Evolutionary conservation across 352 stramenopile species (phyloP), one percentile per base, ranked within the genome.

Genomic region (Thraustochytrium aureum): DNA sequence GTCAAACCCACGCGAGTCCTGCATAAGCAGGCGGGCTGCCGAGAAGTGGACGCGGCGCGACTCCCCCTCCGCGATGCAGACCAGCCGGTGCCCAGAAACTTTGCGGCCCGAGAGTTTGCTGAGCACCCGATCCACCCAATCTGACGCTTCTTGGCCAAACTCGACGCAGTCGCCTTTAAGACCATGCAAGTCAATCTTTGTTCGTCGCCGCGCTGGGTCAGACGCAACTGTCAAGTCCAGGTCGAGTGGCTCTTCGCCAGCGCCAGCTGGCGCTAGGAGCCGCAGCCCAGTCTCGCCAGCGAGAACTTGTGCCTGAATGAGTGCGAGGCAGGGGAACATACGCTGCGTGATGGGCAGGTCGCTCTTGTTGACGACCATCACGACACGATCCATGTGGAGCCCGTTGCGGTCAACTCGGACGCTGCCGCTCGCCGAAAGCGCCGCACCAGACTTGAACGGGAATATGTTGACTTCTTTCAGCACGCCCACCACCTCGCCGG

Each of bases 101-200:
- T 69, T 1, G 22, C 61, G 61, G 14, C 61, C 61, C 17, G 32
- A 52, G 17, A 69, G 26, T 30, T 69, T 61, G 14, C 32, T 54
- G 1, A 69, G 61, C n/a, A 32, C 42, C 12, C 32, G 22, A 22
- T 43, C 50, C 1, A 69, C 50, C 61, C 61, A 69, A n/a, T 2
- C 50, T 14, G 61, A 69, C 14, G 61, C 61, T n/a, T 69, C 4
- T 2, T 6, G 35, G 35, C 39, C 35, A 50, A 69, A 69, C 14
- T 32, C 10, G 10, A 69, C 39, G 4, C 61, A 69, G 20, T 69
- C 50, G 20, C 35, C 39, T 14, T 33, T 38, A 20, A 38, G 32
- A n/a, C 61, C 61, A 30, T 69, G 39, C 61, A 69, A 52, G 26
- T 69, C 61, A 22, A 69, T 69, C n/a, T n/a, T n/a, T n/a, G n/a